phyloP scores from a whole-genome alignment of 768 basidiomycete species.

The Cubamyces sp. region DNA sequence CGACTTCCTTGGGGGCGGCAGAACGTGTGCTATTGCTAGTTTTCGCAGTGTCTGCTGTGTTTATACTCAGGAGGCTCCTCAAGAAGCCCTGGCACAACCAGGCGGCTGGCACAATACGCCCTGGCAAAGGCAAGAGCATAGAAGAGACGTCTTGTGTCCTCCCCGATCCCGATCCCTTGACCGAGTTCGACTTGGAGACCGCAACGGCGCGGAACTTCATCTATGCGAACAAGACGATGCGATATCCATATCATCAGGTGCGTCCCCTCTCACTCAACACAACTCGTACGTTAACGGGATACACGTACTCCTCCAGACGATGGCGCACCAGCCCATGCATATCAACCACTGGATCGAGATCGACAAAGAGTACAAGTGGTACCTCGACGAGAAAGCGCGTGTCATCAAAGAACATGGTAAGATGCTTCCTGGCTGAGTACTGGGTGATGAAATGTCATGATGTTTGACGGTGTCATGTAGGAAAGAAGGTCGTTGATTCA shows the following conservation, averaged over 20 bases:
- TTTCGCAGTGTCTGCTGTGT: no score
- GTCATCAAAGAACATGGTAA: constrained; percentile 37
- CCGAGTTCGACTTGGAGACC: constrained; percentile 23
- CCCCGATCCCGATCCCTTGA: constrained; percentile 25
- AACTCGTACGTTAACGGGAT: background rate
- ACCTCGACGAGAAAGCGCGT: constrained; percentile 36
- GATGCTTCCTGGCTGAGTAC: background rate
- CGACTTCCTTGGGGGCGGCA: no score
- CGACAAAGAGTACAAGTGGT: constrained; percentile 39
- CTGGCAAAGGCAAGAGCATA: no score
- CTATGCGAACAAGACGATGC: constrained; percentile 30
- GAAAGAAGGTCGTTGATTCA: constrained; percentile 36
- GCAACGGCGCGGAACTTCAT: constrained; percentile 25
- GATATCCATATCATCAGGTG: constrained; percentile 30
- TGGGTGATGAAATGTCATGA: background rate
- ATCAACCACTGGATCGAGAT: constrained; percentile 45
- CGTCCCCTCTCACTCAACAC: no score
- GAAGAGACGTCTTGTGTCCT: background rate
- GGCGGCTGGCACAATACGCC: no score
- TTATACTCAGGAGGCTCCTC: no score
- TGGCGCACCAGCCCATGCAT: constrained; percentile 43
- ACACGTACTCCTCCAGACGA: constrained; percentile 24
- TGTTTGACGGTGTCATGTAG: constrained; percentile 3
- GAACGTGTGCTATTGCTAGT: no score
- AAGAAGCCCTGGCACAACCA: no score